Base-by-base conservation (phyloP, 192 early-diverging fungal species). In the Linnemannia elongata region DNA sequence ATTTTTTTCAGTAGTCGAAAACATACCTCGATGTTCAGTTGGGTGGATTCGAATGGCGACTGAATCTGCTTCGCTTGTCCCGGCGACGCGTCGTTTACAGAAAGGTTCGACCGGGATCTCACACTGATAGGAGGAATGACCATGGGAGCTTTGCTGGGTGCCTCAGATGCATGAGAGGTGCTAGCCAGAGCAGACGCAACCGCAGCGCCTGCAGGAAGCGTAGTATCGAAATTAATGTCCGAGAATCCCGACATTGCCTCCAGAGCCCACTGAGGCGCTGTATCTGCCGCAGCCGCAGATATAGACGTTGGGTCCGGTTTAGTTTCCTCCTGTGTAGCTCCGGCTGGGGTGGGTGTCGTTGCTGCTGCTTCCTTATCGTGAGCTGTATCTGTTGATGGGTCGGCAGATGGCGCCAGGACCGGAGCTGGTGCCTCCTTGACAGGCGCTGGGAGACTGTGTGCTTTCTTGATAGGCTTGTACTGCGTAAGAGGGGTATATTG, bases 401-500 rank as follows among this genome's bases (percentile, higher is more conserved):
- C 22, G n/a, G 39, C 45, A 33, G 42, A 30, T 1, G 73, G 45
- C 24, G 66, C 20, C 35, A 75, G 69, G 7, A 52, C 70, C 1
- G 45, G 13, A 4, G 42, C 47, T 1, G 70, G 60, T 6, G 54
- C 24, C 33, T 82, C 81, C 70, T 73, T 82, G 41, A 69, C 49
- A 33, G 70, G 33, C 4, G 49, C 45, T 1, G 60, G 27, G 38
- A 70, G 52, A 55, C 76, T 69, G n/a, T 70, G 82, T 49, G 72
- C 27, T 54, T 83, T 83, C 35, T 77, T 82, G 66, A 75, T 77
- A 18, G 57, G 13, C 60, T 74, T 77, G 54, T 86, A 86, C 49
- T 77, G 75, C 4, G 83, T 86, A 39, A 86, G 57, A 6, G 83
- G 83, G 79, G 83, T 86, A 86, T 86, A 86, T 80, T 86, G 83